Conservation (phyloP, 2,329 filamentous ascomycete species). For the Sclerotinia spermophila region DNA sequence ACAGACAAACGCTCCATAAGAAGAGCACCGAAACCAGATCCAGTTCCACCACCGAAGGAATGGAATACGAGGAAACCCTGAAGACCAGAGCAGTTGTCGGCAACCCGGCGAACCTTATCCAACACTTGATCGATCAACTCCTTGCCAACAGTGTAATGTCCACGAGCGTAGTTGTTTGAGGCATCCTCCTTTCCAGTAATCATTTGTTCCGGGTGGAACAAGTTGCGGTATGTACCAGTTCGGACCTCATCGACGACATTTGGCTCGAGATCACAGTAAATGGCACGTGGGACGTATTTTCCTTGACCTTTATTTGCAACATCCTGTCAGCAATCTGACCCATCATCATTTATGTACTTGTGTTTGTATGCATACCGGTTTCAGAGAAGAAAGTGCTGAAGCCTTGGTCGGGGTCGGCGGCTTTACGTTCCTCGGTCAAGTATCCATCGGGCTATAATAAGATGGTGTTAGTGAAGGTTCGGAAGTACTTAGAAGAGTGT, state of each 20-base stretch:
- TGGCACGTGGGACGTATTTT: slow-evolving; percentile 74
- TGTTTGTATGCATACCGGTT: slow-evolving; percentile 66
- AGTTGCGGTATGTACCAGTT: slow-evolving; percentile 57
- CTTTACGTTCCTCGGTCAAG: slow-evolving; percentile 97
- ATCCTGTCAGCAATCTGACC: slow-evolving; percentile 31
- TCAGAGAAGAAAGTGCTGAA: slow-evolving; percentile 99
- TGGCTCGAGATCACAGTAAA: slow-evolving; percentile 65
- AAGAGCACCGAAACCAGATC: slow-evolving; percentile 63
- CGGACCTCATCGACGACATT: slow-evolving; percentile 66
- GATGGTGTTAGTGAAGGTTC: slow-evolving; percentile 37
- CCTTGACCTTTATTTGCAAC: slow-evolving; percentile 67
- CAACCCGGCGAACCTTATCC: slow-evolving; percentile 61
- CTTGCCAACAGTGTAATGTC: slow-evolving; percentile 67
- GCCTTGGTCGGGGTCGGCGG: slow-evolving; percentile 85
- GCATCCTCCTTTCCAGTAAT: slow-evolving; percentile 68
- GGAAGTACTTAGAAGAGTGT: background rate
- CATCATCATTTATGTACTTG: slow-evolving; percentile 22
- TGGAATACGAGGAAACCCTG: slow-evolving; percentile 68
- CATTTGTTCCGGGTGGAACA: slow-evolving; percentile 64
- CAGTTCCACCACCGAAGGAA: slow-evolving; percentile 65
- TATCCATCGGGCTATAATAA: slow-evolving; percentile 83
- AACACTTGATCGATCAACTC: slow-evolving; percentile 61
- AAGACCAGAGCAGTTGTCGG: slow-evolving; percentile 63
- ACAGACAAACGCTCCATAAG: slow-evolving; percentile 60
- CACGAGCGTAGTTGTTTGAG: slow-evolving; percentile 66